A percentile compares a stretch with the other conserved stretches of the same genome.
phyloP scores from a whole-genome alignment of 2,329 filamentous ascomycete genomes.

The Celoporthe dispersa region DNA sequence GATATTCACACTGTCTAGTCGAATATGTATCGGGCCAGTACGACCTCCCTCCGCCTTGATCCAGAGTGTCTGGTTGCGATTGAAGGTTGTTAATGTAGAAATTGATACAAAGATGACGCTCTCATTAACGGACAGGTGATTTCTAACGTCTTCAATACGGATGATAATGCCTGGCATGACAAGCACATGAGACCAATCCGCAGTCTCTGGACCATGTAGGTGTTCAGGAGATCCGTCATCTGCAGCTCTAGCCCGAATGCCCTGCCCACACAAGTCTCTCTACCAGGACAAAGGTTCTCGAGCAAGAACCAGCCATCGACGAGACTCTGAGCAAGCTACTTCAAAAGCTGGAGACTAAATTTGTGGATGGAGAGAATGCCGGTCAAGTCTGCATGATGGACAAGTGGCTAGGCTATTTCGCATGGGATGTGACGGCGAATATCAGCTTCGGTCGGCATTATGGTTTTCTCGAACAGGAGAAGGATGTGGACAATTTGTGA shows the following conservation, averaged over 20 bases:
- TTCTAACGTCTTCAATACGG: constrained; percentile 24
- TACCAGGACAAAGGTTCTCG: constrained; percentile 15
- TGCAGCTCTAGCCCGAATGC: background rate
- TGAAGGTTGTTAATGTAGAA: background rate
- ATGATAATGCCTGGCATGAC: constrained; percentile 20
- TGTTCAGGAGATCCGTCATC: background rate
- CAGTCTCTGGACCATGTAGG: constrained; percentile 22
- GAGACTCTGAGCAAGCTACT: constrained; percentile 14
- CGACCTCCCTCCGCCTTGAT: background rate
- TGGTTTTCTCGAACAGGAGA: constrained; percentile 13
- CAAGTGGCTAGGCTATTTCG: constrained; percentile 20
- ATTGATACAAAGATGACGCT: constrained; percentile 12
- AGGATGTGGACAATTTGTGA: constrained; percentile 15
- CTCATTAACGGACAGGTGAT: constrained; percentile 16
- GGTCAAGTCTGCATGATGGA: constrained; percentile 17
- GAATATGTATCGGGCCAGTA: constrained; percentile 21
- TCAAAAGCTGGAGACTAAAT: constrained; percentile 17
- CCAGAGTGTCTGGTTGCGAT: background rate
- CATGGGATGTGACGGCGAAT: constrained; percentile 19
- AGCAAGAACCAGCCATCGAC: constrained; percentile 18
- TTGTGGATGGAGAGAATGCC: constrained; percentile 9
- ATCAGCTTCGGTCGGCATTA: constrained; percentile 18
- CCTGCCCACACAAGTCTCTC: background rate
- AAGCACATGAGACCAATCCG: constrained; percentile 24
- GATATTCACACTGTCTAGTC: background rate